A percentile compares a stretch with the other conserved stretches of the same genome.
These are phyloP conservation scores for Solanum etuberosum DNA, from an alignment of 257 asterid species.

Conservation along the genomic window DNA sequence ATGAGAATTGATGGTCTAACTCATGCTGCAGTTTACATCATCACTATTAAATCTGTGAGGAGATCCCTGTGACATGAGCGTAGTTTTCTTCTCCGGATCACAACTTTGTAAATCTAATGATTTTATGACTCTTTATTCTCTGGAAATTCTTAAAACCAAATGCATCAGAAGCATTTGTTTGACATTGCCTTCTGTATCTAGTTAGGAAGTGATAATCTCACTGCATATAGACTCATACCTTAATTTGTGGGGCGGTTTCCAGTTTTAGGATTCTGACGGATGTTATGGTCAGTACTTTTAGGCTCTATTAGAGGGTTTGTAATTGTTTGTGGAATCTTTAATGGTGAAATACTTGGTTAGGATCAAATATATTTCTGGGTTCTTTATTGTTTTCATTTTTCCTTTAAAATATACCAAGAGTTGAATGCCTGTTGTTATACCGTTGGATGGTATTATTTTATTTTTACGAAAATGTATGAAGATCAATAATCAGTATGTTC, in stretches of 20 bases:
- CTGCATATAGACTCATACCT: too few relatives aligned
- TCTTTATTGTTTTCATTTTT: neutral
- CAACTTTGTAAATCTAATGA: neutral
- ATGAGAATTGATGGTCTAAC: conserved; percentile 43
- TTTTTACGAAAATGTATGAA: neutral
- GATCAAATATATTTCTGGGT: neutral
- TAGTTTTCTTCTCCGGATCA: neutral
- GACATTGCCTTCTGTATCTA: neutral
- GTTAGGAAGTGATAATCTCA: neutral
- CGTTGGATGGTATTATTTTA: neutral
- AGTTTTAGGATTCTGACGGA: neutral
- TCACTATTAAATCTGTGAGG: conserved; percentile 55
- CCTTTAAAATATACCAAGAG: neutral
- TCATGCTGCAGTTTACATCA: conserved; percentile 23
- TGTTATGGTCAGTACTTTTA: neutral
- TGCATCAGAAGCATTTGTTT: neutral
- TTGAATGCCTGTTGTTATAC: neutral
- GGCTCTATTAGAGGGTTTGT: neutral
- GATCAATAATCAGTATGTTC: neutral
- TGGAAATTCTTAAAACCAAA: neutral
- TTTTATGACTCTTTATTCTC: neutral
- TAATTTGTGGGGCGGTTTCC: too few relatives aligned
- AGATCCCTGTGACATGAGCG: neutral
- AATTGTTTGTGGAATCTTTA: neutral
- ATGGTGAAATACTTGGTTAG: neutral